Evolutionary conservation across 2,329 filamentous ascomycete genomes (phyloP).

Genomic region (Xylariaceae sp.): DNA sequence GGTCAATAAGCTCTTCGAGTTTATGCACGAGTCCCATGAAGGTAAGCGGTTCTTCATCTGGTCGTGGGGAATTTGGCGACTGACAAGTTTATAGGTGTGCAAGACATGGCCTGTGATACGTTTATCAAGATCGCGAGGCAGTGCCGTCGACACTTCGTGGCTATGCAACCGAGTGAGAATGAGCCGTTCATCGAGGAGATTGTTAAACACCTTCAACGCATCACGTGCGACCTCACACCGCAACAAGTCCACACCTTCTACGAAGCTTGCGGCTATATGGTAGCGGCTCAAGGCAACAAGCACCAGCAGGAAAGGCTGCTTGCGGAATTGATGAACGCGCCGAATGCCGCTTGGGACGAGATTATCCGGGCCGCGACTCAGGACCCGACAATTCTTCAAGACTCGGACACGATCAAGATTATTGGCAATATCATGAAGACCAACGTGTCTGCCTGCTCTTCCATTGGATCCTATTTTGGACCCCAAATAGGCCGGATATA

Average conservation of each 20-base stretch:
- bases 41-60: conserved; percentile 41
- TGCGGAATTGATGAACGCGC: conserved; percentile 83
- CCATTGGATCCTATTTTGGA: conserved; percentile 95
- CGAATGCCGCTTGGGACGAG: conserved; percentile 89
- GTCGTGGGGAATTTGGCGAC: conserved; percentile 4
- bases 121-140: conserved; percentile 99
- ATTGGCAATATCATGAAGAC: conserved; percentile 99
- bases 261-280: conserved; percentile 98
- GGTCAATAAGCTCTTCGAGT: conserved; percentile 98
- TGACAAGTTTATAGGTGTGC: conserved; percentile 57
- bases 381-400: conserved; percentile 80
- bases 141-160: conserved; percentile 94
- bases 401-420: conserved; percentile 93
- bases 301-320: conserved; percentile 87
- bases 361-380: conserved; percentile 85
- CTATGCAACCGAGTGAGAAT: conserved; percentile 83
- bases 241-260: conserved; percentile 99
- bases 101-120: conserved; percentile 99
- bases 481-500: conserved; percentile 97
- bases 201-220: conserved; percentile 89
- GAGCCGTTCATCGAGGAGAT: conserved; percentile 99
- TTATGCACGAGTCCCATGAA: conserved; percentile 99
- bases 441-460: conserved; percentile 96
- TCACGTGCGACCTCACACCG: conserved; percentile 88
- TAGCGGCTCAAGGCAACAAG: conserved; percentile 93